These are phyloP conservation scores for Vitis rotundifolia DNA, from an alignment of 164 flowering plant genomes.

Conservation along the genomic window DNA sequence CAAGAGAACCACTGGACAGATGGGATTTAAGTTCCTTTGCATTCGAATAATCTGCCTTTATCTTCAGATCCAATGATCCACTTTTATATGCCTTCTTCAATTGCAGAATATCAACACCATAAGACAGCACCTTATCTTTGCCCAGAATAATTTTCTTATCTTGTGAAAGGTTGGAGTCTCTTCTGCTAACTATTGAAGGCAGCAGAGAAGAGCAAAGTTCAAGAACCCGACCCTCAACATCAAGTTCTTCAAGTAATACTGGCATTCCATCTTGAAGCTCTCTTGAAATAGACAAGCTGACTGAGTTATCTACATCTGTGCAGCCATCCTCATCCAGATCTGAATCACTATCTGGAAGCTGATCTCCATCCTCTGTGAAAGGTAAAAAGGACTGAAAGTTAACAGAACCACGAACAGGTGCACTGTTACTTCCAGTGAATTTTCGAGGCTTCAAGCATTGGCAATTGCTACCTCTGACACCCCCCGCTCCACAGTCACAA, in stretches of 20 bases:
- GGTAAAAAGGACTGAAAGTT: conserved; percentile 68
- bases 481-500: conserved; percentile 99
- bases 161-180: conserved; percentile 59
- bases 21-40: conserved; percentile 88
- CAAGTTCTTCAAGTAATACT: conserved; percentile 62
- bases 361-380: conserved; percentile 76
- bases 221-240: conserved; percentile 71
- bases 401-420: conserved; percentile 44
- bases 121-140: conserved; percentile 67
- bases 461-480: conserved; percentile 94
- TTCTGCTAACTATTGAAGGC: conserved; percentile 60
- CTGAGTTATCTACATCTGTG: conserved; percentile 55
- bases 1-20: conserved; percentile 82
- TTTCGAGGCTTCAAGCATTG: conserved; percentile 97
- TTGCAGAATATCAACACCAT: conserved; percentile 71
- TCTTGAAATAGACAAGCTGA: conserved; percentile 60
- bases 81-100: conserved; percentile 96
- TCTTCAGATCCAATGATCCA: conserved; percentile 92
- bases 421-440: conserved; percentile 51
- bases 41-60: conserved; percentile 92
- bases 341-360: conserved; percentile 84
- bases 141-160: conserved; percentile 69
- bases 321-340: conserved; percentile 81
- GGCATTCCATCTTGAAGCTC: conserved; percentile 69
- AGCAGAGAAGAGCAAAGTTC: conserved; percentile 63